Conservation (phyloP, 148 eudicot species). For the Camellia granthamiana region DNA sequence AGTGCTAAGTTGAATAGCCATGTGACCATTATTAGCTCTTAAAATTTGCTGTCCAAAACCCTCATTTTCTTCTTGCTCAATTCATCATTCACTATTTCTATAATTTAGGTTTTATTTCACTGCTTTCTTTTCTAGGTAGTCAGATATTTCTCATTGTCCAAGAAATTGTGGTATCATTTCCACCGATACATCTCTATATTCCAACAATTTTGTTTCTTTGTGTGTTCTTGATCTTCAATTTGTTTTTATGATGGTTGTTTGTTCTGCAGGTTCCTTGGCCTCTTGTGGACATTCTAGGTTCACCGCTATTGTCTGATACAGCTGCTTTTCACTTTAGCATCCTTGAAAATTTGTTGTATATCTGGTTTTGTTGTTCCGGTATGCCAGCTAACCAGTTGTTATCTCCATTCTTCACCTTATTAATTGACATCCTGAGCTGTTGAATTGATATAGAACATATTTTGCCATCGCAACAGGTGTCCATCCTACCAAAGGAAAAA, state of each 20-base stretch:
- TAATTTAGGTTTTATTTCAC: background rate
- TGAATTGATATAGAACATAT: slow-evolving; percentile 10
- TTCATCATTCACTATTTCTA: background rate
- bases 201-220: slow-evolving; percentile 3
- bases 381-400: slow-evolving; percentile 9
- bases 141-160: background rate
- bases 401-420: background rate
- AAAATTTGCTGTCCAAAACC: background rate
- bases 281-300: background rate
- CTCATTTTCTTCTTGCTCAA: background rate
- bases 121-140: background rate
- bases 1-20: background rate
- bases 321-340: slow-evolving; percentile 10
- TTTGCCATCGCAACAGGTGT: slow-evolving; percentile 17
- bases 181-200: background rate
- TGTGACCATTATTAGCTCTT: background rate
- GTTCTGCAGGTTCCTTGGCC: background rate
- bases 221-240: background rate
- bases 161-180: background rate
- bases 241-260: background rate
- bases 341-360: background rate
- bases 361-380: background rate
- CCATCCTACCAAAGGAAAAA: slow-evolving; percentile 1
- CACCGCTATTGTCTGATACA: background rate
- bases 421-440: slow-evolving; percentile 17